These are phyloP conservation scores for Yarrowia phangngaensis DNA, from an alignment of 805 yeast species.

Conservation along the genomic window DNA sequence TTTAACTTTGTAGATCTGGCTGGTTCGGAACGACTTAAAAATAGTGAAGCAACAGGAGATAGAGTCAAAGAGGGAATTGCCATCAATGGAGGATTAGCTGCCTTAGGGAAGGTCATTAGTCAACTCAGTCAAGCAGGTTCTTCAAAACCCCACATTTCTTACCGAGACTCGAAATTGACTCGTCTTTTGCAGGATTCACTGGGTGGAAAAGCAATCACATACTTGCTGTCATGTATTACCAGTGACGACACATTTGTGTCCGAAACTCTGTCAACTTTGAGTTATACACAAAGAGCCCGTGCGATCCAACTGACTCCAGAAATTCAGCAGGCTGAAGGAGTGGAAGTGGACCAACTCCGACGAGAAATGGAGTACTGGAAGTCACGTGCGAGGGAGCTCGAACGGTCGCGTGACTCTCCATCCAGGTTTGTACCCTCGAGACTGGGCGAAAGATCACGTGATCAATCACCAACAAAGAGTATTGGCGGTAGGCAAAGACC, in stretches of 20 bases:
- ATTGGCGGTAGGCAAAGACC: no score
- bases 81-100: constrained; percentile 63
- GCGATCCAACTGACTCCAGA: constrained; percentile 34
- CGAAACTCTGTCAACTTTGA: constrained; percentile 32
- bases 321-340: constrained; percentile 29
- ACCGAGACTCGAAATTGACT: constrained; percentile 66
- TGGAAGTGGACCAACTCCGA: constrained; percentile 30
- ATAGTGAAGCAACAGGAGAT: constrained; percentile 49
- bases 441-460: constrained; percentile 1
- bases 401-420: neutral
- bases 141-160: constrained; percentile 43
- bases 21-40: constrained; percentile 59
- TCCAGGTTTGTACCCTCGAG: neutral
- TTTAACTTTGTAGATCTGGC: constrained; percentile 67
- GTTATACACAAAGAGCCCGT: constrained; percentile 33
- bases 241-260: constrained; percentile 37
- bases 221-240: constrained; percentile 75
- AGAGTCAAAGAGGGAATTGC: constrained; percentile 61
- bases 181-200: constrained; percentile 73
- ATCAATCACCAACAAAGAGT: no score
- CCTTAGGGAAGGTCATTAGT: constrained; percentile 57
- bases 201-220: constrained; percentile 85
- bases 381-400: neutral
- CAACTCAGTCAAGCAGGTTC: constrained; percentile 38
- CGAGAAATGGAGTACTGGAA: constrained; percentile 30